Evolutionary conservation across 1,139 yeast genomes (phyloP).

Genomic region (Suhomyces bolitotheri): DNA sequence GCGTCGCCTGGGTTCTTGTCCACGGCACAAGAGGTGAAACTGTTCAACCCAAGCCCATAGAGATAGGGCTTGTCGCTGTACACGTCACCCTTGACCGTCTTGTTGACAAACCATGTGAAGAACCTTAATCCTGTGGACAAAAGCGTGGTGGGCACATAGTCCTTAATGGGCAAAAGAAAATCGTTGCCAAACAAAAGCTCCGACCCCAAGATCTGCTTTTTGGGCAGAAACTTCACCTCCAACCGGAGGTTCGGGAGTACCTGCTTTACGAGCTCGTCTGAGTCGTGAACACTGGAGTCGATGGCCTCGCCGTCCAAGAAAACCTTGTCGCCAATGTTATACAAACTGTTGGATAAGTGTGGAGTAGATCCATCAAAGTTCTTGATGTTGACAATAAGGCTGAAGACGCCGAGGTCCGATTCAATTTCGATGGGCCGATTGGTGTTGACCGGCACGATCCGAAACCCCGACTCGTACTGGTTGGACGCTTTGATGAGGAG

Average conservation of each 20-base stretch:
- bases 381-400: slow-evolving; percentile 40
- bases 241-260: slow-evolving; percentile 35
- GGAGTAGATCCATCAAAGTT: slow-evolving; percentile 48
- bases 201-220: slow-evolving; percentile 47
- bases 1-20: slow-evolving; percentile 8
- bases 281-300: slow-evolving; percentile 13
- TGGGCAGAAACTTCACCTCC: slow-evolving; percentile 41
- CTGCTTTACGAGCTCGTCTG: slow-evolving; percentile 10
- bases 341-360: slow-evolving; percentile 38
- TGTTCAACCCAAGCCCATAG: slow-evolving; percentile 61
- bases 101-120: slow-evolving; percentile 60
- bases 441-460: slow-evolving; percentile 48
- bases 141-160: slow-evolving; percentile 54
- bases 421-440: slow-evolving; percentile 35
- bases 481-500: slow-evolving; percentile 38
- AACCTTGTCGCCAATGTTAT: slow-evolving; percentile 32
- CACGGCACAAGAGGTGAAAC: slow-evolving; percentile 46
- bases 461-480: slow-evolving; percentile 27
- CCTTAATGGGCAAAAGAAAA: slow-evolving; percentile 58
- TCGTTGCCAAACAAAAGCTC: slow-evolving; percentile 69
- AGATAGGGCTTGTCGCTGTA: slow-evolving; percentile 61
- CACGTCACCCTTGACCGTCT: slow-evolving; percentile 63
- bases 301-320: slow-evolving; percentile 30
- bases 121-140: slow-evolving; percentile 53
- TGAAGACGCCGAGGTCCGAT: slow-evolving; percentile 42